Evolutionary conservation across 2,329 filamentous ascomycete species (phyloP), one percentile per base, ranked within the genome.

Genomic region (Acrodontium crateriforme): DNA sequence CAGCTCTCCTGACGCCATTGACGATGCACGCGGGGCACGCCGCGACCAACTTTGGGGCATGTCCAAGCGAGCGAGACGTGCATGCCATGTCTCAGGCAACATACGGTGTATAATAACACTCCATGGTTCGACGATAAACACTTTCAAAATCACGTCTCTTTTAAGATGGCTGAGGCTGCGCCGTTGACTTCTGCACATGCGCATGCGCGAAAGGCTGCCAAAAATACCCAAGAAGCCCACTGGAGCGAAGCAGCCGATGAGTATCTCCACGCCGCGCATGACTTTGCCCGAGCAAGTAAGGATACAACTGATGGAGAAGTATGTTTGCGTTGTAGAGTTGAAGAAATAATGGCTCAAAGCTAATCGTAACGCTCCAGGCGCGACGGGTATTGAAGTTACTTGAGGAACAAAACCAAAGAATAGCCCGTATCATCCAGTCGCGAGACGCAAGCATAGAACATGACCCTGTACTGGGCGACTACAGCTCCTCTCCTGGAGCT

Each of bases 241-340:
- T 81, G 81, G 31, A 78, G 77, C 5, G 74, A 81, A 25, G 87
- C 87, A 37, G 79, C 84, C 47, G 79, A 78, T 47, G 81, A 93
- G 54, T 87, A 95, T 56, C 75, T 85, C 29, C 65, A 80, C 32
- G 89, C 89, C 19, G 87, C 89, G 2, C 77, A 75, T 38, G 82
- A 93, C 52, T 95, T 93, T 53, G 76, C 82, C 35, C 76, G 77
- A 35, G 85, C 84, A 16, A 75, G 81, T n/a, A 69, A 72, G 36
- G 68, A 59, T 25, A 92, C 82, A 6, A 55, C 56, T n/a, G 70
- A 76, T 47, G 52, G 50, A 4, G 69, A 74, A 54, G 69, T 70
- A 46, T 29, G 38, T 20, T 3, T 9, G 13, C 20, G n/a, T n/a
- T n/a, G n/a, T n/a, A n/a, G n/a, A n/a, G n/a, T n/a, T n/a, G n/a